Conservation (phyloP, 305 asterid species). For the Plantago lanceolata region DNA sequence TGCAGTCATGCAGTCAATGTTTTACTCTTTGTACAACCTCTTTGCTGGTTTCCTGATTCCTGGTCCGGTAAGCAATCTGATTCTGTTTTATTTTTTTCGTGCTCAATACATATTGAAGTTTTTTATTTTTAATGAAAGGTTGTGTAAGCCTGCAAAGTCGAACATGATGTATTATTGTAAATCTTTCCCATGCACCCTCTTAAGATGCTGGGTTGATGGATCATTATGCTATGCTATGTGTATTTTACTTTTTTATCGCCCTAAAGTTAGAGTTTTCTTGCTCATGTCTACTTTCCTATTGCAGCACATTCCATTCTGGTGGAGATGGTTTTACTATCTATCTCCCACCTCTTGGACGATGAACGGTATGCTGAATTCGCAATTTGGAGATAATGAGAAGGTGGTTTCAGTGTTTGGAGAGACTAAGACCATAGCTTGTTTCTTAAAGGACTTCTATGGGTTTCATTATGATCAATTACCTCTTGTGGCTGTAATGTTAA, state of each 20-base stretch:
- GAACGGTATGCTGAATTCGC: slow-evolving; percentile 30
- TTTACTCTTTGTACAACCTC: slow-evolving; percentile 44
- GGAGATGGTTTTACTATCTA: slow-evolving; percentile 26
- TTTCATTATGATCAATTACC: slow-evolving; percentile 21
- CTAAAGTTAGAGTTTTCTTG: background rate
- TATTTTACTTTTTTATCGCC: background rate
- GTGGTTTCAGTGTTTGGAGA: slow-evolving; percentile 25
- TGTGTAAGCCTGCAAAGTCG: too few relatives aligned
- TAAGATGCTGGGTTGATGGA: background rate
- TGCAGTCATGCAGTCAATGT: slow-evolving; percentile 46
- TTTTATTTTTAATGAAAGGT: too few relatives aligned
- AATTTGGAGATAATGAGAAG: slow-evolving; percentile 25
- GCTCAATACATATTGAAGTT: background rate
- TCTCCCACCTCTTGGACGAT: slow-evolving; percentile 28
- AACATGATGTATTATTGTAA: too few relatives aligned
- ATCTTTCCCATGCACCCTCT: background rate
- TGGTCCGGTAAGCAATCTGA: slow-evolving; percentile 33
- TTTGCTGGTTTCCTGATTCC: slow-evolving; percentile 53
- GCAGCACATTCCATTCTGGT: slow-evolving; percentile 31
- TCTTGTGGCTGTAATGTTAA: slow-evolving; percentile 17
- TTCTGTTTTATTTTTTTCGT: background rate
- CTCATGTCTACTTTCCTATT: background rate
- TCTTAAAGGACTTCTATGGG: slow-evolving; percentile 25
- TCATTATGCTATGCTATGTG: background rate
- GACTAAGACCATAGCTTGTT: slow-evolving; percentile 4